Base-by-base conservation (phyloP, 2,329 filamentous ascomycete species). In the Neobulgaria alba region DNA sequence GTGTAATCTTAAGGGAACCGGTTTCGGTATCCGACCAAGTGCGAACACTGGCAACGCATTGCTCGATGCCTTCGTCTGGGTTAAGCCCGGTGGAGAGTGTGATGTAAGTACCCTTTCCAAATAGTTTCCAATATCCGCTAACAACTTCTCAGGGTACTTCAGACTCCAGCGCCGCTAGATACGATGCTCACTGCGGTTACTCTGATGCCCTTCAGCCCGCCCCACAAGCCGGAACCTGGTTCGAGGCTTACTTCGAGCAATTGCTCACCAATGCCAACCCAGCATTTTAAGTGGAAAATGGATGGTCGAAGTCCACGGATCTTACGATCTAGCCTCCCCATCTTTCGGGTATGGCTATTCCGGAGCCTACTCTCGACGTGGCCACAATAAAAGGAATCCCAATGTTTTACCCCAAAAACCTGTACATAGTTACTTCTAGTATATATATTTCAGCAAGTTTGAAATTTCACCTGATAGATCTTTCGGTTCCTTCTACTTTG, bases 191-290 rank as follows among this genome's bases (percentile, higher is more conserved):
- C 55, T 75, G 72, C 38, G 70, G 72, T 32, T 58, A 61, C 18
- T 45, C 54, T n/a, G 66, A 69, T 58, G 62, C 79, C 2, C 63
- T 82, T 30, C 59, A 74, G 59, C 80, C 80, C 2, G 78, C 81
- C 1, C 81, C 81, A 20, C 77, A 85, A 61, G 80, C 82, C 8
- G 81, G 82, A 20, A 63, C 67, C 7, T 86, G 80, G 80, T 54
- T 54, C 61, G 63, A 77, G 60, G 70, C 67, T 12, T 77, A 77
- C 62, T 75, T 77, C 49, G 71, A 67, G 58, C 69, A 73, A 59
- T 62, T 77, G 1, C 64, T 76, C 41, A 65, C 62, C 40, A 46
- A 46, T 18, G 46, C 43, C 43, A 46, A 46, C 38, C 46, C 46
- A 9, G 3, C 34, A 14, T 42, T 48, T 12, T 46, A 43, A 40